Evolutionary conservation across 78 protist genomes (phyloP).

Genomic region (Isochrysis galbana): DNA sequence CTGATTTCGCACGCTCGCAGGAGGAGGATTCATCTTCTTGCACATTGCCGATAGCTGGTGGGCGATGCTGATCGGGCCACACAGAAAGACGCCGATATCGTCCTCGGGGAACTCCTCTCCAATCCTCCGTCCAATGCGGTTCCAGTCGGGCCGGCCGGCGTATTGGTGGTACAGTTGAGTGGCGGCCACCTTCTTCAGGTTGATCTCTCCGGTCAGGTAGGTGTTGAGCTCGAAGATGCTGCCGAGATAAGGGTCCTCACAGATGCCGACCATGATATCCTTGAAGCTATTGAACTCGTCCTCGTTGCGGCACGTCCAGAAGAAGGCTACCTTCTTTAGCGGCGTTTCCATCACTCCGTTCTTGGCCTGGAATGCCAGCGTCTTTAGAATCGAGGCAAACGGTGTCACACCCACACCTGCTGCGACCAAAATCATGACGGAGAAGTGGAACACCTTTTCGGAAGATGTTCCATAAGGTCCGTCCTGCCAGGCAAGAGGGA

Average conservation of each 20-base stretch:
- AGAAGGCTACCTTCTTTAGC: not conserved
- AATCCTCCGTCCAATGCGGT: not conserved
- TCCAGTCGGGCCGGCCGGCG: not conserved
- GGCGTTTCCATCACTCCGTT: not conserved
- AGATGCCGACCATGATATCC: not conserved
- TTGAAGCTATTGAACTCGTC: not conserved
- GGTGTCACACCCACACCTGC: conserved; percentile 88
- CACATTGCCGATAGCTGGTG: not conserved
- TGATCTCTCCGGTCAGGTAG: not conserved
- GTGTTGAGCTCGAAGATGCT: not conserved
- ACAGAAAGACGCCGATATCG: not conserved
- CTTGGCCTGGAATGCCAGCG: not conserved
- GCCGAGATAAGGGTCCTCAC: not conserved
- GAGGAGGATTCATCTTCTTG: not conserved
- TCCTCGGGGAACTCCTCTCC: not conserved
- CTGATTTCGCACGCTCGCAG: not conserved
- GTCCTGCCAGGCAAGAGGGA: not conserved
- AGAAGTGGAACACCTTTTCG: not conserved
- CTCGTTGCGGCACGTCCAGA: not conserved
- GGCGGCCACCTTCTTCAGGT: not conserved
- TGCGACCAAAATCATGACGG: not conserved
- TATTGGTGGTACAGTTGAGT: not conserved
- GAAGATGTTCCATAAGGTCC: not conserved
- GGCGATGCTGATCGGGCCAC: not conserved
- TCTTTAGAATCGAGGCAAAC: conserved; percentile 81